Evolutionary conservation across 257 asterid species (phyloP), one percentile per base, ranked within the genome.

Genomic region (Ophiorrhiza pumila): DNA sequence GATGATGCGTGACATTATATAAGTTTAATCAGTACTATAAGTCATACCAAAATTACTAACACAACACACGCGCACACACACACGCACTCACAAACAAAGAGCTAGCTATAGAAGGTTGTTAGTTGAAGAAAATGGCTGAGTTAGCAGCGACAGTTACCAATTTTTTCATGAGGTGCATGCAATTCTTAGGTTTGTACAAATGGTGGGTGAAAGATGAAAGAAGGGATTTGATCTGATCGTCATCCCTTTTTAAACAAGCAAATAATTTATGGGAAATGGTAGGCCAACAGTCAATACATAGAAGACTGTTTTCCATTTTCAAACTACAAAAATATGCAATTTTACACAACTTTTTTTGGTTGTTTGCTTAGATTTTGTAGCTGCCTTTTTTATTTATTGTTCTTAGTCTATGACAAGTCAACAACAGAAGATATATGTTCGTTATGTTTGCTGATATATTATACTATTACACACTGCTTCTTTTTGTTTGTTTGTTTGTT

Each of bases 241-340:
- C 27, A 17, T 49, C 71, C 46, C 72, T 49, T 68, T 68, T 32
- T 22, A 31, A 4, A 47, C n/a, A 68, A 68, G 61, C 61, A 68
- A 68, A 32, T 31, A 17, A 47, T 45, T 64, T 45, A 17, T 65
- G 32, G 72, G 61, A 31, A 68, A 47, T 49, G 72, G 61, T 68
- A 68, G 72, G 61, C 72, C 72, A 68, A 68, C 72, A 50, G 61
- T 68, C 72, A 68, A 68, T 53, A 3, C 52, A 46, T 4, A 8
- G 72, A 25, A 27, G 59, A 46, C 72, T 67, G 1, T 32, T 46
- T 42, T 67, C 43, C 22, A 18, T 34, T 47, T 13, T 13, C 1
- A 18, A 49, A 49, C 55, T 49, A 49, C 13, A 45, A 45, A 45
- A 45, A 11, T 43, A 14, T 43, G 49, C 7, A 43, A 43, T 2